These are phyloP conservation scores for Ophiocordyceps camponoti-leonardi DNA, from an alignment of 2,329 filamentous ascomycete genomes.

Conservation along the genomic window DNA sequence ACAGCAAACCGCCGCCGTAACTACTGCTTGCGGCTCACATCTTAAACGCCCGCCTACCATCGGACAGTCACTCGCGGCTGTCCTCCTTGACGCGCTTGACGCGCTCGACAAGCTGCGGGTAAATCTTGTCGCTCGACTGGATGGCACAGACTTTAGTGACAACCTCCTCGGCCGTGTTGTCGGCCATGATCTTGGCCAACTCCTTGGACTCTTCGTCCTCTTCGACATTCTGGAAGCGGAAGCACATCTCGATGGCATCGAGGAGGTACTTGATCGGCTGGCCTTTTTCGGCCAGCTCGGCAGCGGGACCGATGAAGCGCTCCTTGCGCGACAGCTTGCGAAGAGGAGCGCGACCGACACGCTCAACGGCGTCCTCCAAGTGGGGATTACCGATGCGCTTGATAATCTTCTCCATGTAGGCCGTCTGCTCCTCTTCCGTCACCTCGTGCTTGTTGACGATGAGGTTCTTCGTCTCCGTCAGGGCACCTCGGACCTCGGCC, in stretches of 20 bases:
- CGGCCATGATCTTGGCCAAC: conserved; percentile 71
- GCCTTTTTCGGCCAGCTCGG: conserved; percentile 70
- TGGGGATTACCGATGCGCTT: conserved; percentile 84
- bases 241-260: conserved; percentile 73
- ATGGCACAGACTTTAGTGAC: conserved; percentile 71
- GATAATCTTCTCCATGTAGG: conserved; percentile 87
- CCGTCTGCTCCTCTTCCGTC: conserved; percentile 52
- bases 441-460: conserved; percentile 83
- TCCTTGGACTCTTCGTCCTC: conserved; percentile 80
- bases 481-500: conserved; percentile 58
- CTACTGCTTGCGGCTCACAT: neutral
- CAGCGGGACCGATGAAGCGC: conserved; percentile 84
- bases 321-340: conserved; percentile 91
- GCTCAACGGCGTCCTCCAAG: conserved; percentile 82
- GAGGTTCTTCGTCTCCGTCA: conserved; percentile 72
- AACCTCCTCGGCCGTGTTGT: conserved; percentile 54
- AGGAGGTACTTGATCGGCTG: conserved; percentile 58
- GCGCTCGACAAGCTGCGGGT: conserved; percentile 53
- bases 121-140: conserved; percentile 60
- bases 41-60: neutral
- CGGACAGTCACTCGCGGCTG: conserved; percentile 13
- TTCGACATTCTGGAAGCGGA: conserved; percentile 89
- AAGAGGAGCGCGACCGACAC: conserved; percentile 84
- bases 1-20: neutral
- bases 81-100: conserved; percentile 74